Evolutionary conservation across 352 stramenopile genomes (phyloP), one percentile per base, ranked within the genome.

Genomic region (Phytophthora brassicae): DNA sequence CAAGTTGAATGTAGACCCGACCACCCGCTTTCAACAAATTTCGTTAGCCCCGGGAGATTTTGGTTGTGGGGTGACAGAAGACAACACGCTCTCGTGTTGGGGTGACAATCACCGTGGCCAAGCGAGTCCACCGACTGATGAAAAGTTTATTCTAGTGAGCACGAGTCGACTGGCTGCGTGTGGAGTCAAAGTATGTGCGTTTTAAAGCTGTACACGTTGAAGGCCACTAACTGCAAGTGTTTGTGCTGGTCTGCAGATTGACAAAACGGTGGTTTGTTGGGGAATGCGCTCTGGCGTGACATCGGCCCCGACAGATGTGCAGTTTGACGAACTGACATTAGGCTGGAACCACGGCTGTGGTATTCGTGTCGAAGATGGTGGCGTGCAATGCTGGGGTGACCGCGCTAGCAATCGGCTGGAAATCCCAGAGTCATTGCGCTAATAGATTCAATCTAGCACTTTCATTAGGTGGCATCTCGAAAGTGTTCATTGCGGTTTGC

Each of bases 341-440:
- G 81, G 81, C 6, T 90, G 79, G 79, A 88, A 90, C 65, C 81
- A 90, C 48, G 81, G 81, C 9, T 90, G 81, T 47, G 81, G 77
- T 19, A 89, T 90, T 48, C 74, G 74, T 13, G 79, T 84, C 41
- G 77, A 86, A n/a, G 76, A 88, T 35, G 75, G 81, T 1, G 66
- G 68, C 24, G 73, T 90, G 23, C 65, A 81, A 50, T 90, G 81
- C 66, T 90, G 81, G 81, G 81, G 81, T n/a, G 74, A 89, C 31
- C 65, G 72, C 9, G 57, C 50, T 6, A 74, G 69, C 42, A 67
- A 75, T 22, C 75, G 71, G 14, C 64, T 89, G 24, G 68, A 77
- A 45, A 66, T 88, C n/a, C 81, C 81, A 9, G 56, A 56, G 2
- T 51, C 66, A 23, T 56, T 87, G n/a, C 24, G n/a, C 38, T 44